Percentiles rank a stretch among this genome's conserved stretches.
phyloP scores from a whole-genome alignment of 2,329 filamentous ascomycete genomes.

The Fusarium sp. region DNA sequence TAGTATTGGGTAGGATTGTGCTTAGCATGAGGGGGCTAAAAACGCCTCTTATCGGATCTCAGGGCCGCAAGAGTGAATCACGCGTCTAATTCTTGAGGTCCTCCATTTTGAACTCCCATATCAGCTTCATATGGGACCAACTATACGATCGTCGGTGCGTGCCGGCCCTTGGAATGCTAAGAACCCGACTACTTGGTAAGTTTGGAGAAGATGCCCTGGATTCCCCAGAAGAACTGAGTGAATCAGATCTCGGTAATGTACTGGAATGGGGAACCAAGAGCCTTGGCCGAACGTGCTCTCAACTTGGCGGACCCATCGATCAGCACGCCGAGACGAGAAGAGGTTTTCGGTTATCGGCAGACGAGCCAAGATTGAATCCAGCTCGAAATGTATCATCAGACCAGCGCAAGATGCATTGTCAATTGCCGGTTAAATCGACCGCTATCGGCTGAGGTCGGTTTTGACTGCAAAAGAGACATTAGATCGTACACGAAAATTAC shows the following conservation, averaged over 20 bases:
- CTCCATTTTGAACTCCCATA: background rate
- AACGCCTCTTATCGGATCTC: slow-evolving; percentile 34
- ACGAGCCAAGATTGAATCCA: slow-evolving; percentile 1
- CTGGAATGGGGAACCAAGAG: slow-evolving; percentile 8
- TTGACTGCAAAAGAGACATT: background rate
- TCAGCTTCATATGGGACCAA: background rate
- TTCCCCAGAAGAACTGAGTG: slow-evolving; percentile 7
- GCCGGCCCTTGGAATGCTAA: background rate
- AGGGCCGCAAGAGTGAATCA: slow-evolving; percentile 32
- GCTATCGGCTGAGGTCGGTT: background rate
- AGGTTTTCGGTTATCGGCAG: slow-evolving; percentile 22
- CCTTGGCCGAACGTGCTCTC: slow-evolving; percentile 1
- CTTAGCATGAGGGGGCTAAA: background rate
- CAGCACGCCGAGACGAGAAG: background rate
- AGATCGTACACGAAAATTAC: background rate
- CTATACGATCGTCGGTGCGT: background rate
- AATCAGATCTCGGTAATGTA: background rate
- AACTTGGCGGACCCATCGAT: slow-evolving; percentile 14
- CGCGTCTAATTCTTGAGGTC: background rate
- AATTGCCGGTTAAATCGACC: background rate
- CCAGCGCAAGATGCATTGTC: background rate
- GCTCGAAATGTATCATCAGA: background rate
- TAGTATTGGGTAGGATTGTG: slow-evolving; percentile 11
- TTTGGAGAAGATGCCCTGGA: slow-evolving; percentile 13
- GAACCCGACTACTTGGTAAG: slow-evolving; percentile 10